Percentiles rank a stretch among this genome's conserved stretches.
These are phyloP conservation scores for Gyromitra esculenta DNA, from an alignment of 2,329 filamentous ascomycete species.

Conservation along the genomic window DNA sequence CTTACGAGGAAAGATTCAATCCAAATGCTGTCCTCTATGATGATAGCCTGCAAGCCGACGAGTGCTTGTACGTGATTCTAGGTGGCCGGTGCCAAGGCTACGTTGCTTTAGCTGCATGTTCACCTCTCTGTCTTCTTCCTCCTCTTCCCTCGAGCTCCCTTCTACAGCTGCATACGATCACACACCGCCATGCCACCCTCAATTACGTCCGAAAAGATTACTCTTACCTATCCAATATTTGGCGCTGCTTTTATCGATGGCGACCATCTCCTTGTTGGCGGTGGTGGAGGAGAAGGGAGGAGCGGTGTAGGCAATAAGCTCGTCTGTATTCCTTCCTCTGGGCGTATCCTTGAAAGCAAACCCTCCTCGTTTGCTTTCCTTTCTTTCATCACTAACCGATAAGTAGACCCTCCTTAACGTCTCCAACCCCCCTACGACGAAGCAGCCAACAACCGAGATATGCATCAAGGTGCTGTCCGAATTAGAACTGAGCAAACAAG, in stretches of 20 bases:
- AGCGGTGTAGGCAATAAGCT: conserved; percentile 58
- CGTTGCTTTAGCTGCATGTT: conserved; percentile 19
- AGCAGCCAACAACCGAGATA: conserved; percentile 22
- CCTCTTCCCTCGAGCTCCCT: not conserved
- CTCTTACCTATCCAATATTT: conserved; percentile 58
- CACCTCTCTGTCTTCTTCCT: conserved; percentile 17
- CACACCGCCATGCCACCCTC: conserved; percentile 54
- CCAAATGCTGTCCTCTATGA: not conserved
- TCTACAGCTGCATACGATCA: not conserved
- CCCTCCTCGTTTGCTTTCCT: conserved; percentile 12
- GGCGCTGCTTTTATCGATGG: conserved; percentile 57
- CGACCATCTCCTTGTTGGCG: conserved; percentile 55
- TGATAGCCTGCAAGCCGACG: not conserved
- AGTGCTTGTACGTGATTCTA: conserved; percentile 43
- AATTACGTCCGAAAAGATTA: conserved; percentile 56
- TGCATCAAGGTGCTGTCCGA: conserved; percentile 51
- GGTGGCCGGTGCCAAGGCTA: conserved; percentile 44
- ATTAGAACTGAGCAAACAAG: conserved; percentile 54
- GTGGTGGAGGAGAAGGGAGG: conserved; percentile 57
- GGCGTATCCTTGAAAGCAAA: not conserved
- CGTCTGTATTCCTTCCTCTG: conserved; percentile 49
- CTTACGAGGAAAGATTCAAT: not conserved
- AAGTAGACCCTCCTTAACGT: conserved; percentile 49
- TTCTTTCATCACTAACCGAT: conserved; percentile 24
- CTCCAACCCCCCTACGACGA: conserved; percentile 28